A percentile compares a stretch with the other conserved stretches of the same genome.
phyloP scores from a whole-genome alignment of 2,329 filamentous ascomycete genomes.

The Pyricularia sp. region DNA sequence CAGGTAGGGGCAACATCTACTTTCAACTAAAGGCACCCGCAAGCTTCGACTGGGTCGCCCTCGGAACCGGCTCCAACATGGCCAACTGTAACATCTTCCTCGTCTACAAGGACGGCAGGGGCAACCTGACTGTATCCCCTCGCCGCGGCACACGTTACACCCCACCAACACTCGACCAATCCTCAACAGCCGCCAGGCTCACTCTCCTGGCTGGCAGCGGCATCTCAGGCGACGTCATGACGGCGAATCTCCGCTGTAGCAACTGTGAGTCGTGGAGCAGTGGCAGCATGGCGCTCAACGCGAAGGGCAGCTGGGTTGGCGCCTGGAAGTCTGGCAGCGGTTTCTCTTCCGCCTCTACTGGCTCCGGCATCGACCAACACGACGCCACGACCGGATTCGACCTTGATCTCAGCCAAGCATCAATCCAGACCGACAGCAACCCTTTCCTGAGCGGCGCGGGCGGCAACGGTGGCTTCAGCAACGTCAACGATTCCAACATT shows the following conservation, averaged over 20 bases:
- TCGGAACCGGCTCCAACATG: constrained; percentile 50
- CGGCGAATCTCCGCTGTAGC: constrained; percentile 48
- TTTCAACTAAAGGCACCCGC: constrained; percentile 49
- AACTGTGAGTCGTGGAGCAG: constrained; percentile 40
- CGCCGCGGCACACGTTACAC: constrained; percentile 37
- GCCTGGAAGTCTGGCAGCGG: constrained; percentile 41
- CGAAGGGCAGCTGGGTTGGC: constrained; percentile 41
- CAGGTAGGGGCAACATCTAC: constrained; percentile 46
- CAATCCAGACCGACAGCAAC: constrained; percentile 37
- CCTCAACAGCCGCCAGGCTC: constrained; percentile 29
- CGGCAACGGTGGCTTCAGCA: neutral
- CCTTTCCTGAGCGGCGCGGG: constrained; percentile 32
- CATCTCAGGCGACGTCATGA: constrained; percentile 39
- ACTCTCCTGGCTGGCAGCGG: constrained; percentile 51
- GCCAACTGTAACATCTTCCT: constrained; percentile 50
- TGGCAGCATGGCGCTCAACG: constrained; percentile 27
- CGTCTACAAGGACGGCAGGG: constrained; percentile 47
- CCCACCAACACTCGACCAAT: constrained; percentile 35
- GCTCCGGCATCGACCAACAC: constrained; percentile 34
- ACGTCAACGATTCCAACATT: neutral
- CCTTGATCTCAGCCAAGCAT: constrained; percentile 39
- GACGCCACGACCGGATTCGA: constrained; percentile 31
- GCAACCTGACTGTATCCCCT: constrained; percentile 54
- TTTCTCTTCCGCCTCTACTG: constrained; percentile 30
- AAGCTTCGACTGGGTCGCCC: constrained; percentile 44